Evolutionary conservation across 2,329 filamentous ascomycete species (phyloP), one percentile per base, ranked within the genome.

Genomic region (Colletotrichum limetticola): DNA sequence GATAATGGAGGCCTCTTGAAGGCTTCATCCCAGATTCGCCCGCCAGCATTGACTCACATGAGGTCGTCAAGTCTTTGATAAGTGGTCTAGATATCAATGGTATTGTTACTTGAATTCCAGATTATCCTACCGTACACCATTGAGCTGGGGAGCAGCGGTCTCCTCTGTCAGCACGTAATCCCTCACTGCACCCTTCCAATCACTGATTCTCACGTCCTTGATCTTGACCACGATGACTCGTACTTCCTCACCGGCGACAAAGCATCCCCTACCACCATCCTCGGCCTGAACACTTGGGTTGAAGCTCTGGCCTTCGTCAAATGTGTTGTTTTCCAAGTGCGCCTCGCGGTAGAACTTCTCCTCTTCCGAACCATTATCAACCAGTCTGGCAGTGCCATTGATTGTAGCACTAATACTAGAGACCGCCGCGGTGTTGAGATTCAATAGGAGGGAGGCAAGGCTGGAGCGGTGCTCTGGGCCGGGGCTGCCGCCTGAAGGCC

Each of bases 321-420:
- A 97, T 0, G 94, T 97, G 82, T 98, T 98, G 83, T 98, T 97
- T 78, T 94, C 94, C 76, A 98, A 84, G 85, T 99, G 97, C 78
- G 91, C 89, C 75, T 93, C 90, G 78, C 93, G 93, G 82, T 94
- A 98, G 88, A 92, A 98, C 64, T 84, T 85, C 83, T 98, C 97
- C 80, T 98, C 94, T 19, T 95, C 93, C 2, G 92, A 94, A 0
- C 93, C 95, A 5, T 86, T 81, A 1, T 92, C 87, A 16, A 97
- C 88, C 46, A 98, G 87, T 42, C 90, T 86, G 1, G 97, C 97
- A 49, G 90, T 88, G n/a, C 97, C 97, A 76, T 96, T 97, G 81
- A 99, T 97, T 19, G 96, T 98, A 37, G 95, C 95, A 75, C 92
- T 95, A 83, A 98, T 98, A 79, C 92, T 94, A 66, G 92, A 94